phyloP scores from a whole-genome alignment of 495 filamentous ascomycete species.

The Alectoria sarmentosa region DNA sequence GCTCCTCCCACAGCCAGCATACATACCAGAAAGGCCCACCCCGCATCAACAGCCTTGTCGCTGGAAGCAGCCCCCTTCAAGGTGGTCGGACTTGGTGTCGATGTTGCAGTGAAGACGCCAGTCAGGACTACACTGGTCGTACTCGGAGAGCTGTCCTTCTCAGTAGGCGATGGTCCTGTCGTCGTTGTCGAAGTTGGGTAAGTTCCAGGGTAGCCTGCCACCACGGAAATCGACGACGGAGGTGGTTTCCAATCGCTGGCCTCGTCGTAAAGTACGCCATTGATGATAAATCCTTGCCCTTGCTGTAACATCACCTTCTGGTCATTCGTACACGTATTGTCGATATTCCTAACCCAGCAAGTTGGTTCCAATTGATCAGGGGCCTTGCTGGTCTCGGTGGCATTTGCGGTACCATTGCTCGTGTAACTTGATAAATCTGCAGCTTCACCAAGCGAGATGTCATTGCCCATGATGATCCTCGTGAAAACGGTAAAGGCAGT shows the following conservation, averaged over 20 bases:
- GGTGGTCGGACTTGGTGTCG: slow-evolving; percentile 29
- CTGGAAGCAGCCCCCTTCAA: slow-evolving; percentile 21
- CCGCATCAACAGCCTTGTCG: neutral
- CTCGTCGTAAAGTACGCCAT: slow-evolving; percentile 42
- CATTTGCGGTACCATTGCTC: slow-evolving; percentile 45
- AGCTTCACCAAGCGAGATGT: slow-evolving; percentile 37
- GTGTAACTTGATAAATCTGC: slow-evolving; percentile 45
- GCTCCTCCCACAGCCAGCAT: neutral
- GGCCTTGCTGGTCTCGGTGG: slow-evolving; percentile 39
- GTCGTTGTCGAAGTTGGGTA: slow-evolving; percentile 25
- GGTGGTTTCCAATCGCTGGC: slow-evolving; percentile 36
- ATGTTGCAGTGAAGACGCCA: slow-evolving; percentile 33
- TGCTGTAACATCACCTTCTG: slow-evolving; percentile 39
- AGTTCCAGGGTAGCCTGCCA: slow-evolving; percentile 32
- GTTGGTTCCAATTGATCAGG: slow-evolving; percentile 38
- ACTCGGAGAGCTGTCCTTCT: slow-evolving; percentile 19
- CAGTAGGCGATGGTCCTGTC: slow-evolving; percentile 14
- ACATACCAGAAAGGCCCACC: neutral
- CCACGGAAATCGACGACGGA: slow-evolving; percentile 25
- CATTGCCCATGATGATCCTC: slow-evolving; percentile 27
- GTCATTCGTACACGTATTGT: slow-evolving; percentile 43
- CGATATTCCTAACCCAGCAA: slow-evolving; percentile 51
- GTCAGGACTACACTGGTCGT: slow-evolving; percentile 29
- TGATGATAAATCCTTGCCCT: slow-evolving; percentile 37
- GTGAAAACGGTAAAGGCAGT: slow-evolving; percentile 30